Percentiles rank a stretch among this genome's conserved stretches.
Evolutionary conservation across 306 rosid species (phyloP).

Genomic region (Prosopis cineraria): DNA sequence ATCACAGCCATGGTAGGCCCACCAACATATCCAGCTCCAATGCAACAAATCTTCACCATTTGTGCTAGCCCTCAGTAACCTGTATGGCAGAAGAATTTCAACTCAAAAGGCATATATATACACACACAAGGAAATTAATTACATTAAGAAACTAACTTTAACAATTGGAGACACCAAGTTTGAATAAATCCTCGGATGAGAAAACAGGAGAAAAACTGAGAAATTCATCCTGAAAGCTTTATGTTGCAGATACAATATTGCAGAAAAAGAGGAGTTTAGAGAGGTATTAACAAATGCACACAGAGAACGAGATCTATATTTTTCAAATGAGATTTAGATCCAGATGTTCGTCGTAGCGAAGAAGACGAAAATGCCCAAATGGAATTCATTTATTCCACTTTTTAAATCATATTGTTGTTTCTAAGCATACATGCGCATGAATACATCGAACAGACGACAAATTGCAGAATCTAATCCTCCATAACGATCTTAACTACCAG

Average conservation of each 20-base stretch:
- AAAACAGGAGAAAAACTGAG: constrained; percentile 6
- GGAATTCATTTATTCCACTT: not conserved
- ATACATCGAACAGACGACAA: constrained; percentile 12
- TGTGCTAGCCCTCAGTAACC: constrained; percentile 39
- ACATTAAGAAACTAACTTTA: constrained; percentile 5
- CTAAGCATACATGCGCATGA: constrained; percentile 7
- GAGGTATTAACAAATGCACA: not conserved
- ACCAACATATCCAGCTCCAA: constrained; percentile 95
- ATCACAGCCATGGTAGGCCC: constrained; percentile 98
- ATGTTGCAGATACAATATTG: not conserved
- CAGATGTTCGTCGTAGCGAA: not conserved
- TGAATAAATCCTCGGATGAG: not conserved
- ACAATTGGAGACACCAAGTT: constrained; percentile 1
- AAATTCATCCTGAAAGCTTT: not conserved
- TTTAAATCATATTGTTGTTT: constrained; percentile 1
- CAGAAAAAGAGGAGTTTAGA: not conserved
- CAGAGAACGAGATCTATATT: constrained; percentile 44
- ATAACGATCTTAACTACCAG: constrained; percentile 31
- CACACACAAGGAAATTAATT: not conserved
- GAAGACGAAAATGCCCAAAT: constrained; percentile 10
- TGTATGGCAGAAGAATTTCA: constrained; percentile 21
- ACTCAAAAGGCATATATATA: not conserved
- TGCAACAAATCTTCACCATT: constrained; percentile 97
- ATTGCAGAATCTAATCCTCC: constrained; percentile 20
- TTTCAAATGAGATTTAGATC: constrained; percentile 31